Base-by-base conservation (phyloP, 352 stramenopile genomes). In the Phytophthora rubi region DNA sequence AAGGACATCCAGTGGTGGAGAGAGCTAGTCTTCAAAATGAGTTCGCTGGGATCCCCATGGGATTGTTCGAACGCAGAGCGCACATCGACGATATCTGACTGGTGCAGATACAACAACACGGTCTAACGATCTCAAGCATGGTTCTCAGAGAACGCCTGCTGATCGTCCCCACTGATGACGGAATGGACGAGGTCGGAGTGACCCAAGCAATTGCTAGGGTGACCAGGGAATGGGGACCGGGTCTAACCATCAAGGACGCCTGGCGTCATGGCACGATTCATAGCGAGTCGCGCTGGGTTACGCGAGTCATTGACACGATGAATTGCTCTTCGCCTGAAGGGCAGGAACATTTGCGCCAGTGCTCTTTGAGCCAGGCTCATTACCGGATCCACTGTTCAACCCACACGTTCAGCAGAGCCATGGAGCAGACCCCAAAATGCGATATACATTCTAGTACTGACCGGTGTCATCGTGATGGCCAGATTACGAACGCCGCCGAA, bases 341-440 rank as follows among this genome's bases (percentile, higher is more conserved):
- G 0, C 62, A 70, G n/a, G 33, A 59, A 16, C 4, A 18, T 4
- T 13, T 59, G 10, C 23, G 62, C 23, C 54, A 54, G 15, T 62
- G 62, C 6, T 35, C 62, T 28, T 21, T 70, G 54, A 64, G 45
- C 62, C 62, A 70, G 47, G 62, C 62, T 59, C 54, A 59, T n/a
- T 48, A 64, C 21, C 44, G 54, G 12, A 4, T 63, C 1, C 47
- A 59, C n/a, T 59, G 59, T 32, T 54, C 49, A 2, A 55, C 52
- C 33, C 60, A 60, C 39, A 60, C 39, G 16, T 42, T 67, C 15
- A 55, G 60, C 21, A 35, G 60, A 47, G 44, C 18, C 47, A 65
- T 48, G 51, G 60, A 37, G 52, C 60, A 55, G 51, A 60, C 39
- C 13, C 39, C 2, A 16, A 54, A 32, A 21, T 60, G 52, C 44